Conservation (phyloP, 2,329 filamentous ascomycete species). For the Aspergillus sp. region DNA sequence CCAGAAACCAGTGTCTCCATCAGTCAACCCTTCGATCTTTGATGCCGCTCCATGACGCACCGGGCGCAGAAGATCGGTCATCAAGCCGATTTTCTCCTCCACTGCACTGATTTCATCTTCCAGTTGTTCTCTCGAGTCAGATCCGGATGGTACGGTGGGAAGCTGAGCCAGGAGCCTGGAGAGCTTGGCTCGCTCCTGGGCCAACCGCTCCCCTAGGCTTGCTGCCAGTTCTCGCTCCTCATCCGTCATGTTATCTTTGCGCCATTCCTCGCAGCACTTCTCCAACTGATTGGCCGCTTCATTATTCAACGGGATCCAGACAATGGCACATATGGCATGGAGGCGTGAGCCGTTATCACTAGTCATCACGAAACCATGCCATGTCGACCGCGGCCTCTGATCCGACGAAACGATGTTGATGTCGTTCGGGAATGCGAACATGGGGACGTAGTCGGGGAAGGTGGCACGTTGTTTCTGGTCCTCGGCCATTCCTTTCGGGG, state of each 20-base stretch:
- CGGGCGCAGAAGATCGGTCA: conserved; percentile 92
- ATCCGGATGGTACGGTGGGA: conserved; percentile 76
- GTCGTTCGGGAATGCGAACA: conserved; percentile 99
- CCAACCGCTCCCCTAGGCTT: conserved; percentile 84
- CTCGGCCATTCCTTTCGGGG: conserved; percentile 76
- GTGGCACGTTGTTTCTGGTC: conserved; percentile 76
- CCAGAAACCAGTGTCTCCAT: conserved; percentile 95
- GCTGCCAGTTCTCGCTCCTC: conserved; percentile 93
- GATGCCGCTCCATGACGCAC: conserved; percentile 91
- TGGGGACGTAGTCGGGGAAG: conserved; percentile 96
- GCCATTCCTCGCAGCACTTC: conserved; percentile 79
- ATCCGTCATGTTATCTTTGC: conserved; percentile 92
- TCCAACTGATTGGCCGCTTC: conserved; percentile 76
- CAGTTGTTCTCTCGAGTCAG: conserved; percentile 74
- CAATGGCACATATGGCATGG: conserved; percentile 84
- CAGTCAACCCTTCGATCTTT: conserved; percentile 94
- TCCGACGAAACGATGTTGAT: conserved; percentile 96
- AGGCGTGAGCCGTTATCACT: conserved; percentile 87
- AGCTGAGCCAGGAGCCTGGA: conserved; percentile 84
- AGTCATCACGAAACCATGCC: conserved; percentile 99
- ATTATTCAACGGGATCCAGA: conserved; percentile 85
- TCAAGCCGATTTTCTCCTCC: conserved; percentile 94
- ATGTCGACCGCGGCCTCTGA: conserved; percentile 89
- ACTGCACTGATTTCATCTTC: conserved; percentile 95
- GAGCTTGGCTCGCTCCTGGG: conserved; percentile 81